phyloP scores from a whole-genome alignment of 2,329 filamentous ascomycete species.

The Corniculantispora saksenae region DNA sequence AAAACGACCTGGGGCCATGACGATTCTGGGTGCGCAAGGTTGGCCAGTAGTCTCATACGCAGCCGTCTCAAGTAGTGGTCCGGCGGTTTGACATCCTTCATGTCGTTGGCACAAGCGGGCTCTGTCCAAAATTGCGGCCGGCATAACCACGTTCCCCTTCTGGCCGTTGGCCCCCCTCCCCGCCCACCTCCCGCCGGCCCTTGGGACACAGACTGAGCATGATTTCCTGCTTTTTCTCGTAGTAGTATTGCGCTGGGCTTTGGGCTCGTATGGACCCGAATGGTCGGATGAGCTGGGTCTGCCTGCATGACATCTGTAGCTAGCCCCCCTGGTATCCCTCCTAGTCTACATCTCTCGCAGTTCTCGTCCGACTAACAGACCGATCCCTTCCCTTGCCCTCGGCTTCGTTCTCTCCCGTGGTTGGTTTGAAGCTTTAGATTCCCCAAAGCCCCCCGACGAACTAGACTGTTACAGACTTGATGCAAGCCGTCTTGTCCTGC shows the following conservation, averaged over 20 bases:
- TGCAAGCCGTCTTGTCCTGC: constrained; percentile 9
- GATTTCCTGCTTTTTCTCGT: neutral
- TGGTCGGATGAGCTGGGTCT: neutral
- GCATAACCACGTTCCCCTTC: neutral
- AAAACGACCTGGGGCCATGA: neutral
- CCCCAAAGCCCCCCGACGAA: neutral
- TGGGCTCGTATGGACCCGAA: neutral
- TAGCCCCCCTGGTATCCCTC: neutral
- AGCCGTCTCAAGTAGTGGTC: constrained; percentile 12
- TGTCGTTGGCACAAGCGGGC: neutral
- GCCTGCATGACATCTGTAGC: neutral
- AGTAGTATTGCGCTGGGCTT: neutral
- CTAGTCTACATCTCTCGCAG: neutral
- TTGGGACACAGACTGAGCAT: too few relatives aligned
- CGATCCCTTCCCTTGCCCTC: constrained; percentile 1
- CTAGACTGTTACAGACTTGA: constrained; percentile 18
- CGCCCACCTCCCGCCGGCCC: neutral
- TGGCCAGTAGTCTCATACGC: constrained; percentile 9
- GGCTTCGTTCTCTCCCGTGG: neutral
- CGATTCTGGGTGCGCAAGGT: neutral
- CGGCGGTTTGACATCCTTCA: constrained; percentile 10
- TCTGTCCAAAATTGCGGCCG: neutral
- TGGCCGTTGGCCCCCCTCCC: too few relatives aligned
- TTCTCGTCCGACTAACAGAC: neutral
- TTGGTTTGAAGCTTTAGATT: neutral